Evolutionary conservation across 1,284 basidiomycete genomes (phyloP).

Genomic region (Cutaneotrichosporon cyanovorans): DNA sequence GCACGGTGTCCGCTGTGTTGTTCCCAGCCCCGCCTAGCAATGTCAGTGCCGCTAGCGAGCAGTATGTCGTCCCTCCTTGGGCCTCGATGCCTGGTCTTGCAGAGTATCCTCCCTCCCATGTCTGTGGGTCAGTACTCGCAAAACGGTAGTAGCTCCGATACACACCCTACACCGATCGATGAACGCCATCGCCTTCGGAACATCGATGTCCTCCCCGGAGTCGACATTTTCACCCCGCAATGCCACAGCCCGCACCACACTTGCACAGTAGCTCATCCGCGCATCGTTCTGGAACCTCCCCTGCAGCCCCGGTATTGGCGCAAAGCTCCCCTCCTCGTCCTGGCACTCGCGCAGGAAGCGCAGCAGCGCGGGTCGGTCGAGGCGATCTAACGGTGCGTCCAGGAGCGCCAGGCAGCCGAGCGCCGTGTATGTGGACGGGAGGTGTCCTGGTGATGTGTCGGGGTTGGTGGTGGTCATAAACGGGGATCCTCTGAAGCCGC

Average conservation of each 20-base stretch:
- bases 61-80: constrained; percentile 90
- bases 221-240: constrained; percentile 45
- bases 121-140: no score
- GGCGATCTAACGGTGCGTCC: constrained; percentile 62
- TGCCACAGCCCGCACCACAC: constrained; percentile 45
- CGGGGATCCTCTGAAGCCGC: constrained; percentile 70
- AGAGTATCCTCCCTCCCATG: constrained; percentile 87
- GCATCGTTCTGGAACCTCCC: constrained; percentile 41
- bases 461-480: constrained; percentile 53
- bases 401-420: constrained; percentile 71
- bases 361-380: constrained; percentile 60
- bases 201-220: constrained; percentile 52
- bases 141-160: no score
- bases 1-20: constrained; percentile 45
- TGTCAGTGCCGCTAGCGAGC: constrained; percentile 67
- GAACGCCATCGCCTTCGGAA: constrained; percentile 45
- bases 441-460: constrained; percentile 61
- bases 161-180: constrained; percentile 58
- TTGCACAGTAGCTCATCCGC: constrained; percentile 81
- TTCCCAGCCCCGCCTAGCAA: constrained; percentile 43
- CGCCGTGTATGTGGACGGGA: constrained; percentile 91
- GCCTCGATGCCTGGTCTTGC: constrained; percentile 72
- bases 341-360: constrained; percentile 64
- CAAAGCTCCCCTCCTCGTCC: constrained; percentile 73
- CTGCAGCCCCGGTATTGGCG: constrained; percentile 52